Evolutionary conservation across 441 rosid species (phyloP).

Genomic region (Bocquillonia castaneifolia): DNA sequence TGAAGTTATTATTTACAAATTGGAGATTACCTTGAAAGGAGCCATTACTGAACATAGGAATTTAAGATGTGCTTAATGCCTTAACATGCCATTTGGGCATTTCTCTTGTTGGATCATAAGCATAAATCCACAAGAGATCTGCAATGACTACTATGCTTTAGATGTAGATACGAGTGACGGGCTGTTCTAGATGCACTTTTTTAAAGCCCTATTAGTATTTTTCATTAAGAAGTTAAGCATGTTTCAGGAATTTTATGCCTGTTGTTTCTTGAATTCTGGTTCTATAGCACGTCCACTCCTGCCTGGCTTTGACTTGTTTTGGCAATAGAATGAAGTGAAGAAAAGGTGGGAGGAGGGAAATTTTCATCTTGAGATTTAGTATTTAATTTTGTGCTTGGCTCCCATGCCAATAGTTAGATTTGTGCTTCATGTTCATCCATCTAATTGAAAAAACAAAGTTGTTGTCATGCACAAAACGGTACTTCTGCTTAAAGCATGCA

Average conservation of each 20-base stretch:
- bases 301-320: neutral
- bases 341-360: neutral
- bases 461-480: neutral
- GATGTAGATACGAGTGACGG: neutral
- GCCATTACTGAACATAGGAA: neutral
- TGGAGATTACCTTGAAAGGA: neutral
- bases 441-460: neutral
- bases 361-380: too few relatives aligned
- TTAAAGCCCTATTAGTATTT: neutral
- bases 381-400: neutral
- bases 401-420: neutral
- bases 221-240: neutral
- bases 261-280: neutral
- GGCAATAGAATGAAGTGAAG: neutral
- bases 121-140: neutral
- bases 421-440: neutral
- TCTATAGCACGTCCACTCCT: neutral
- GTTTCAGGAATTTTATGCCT: neutral
- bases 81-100: neutral
- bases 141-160: neutral
- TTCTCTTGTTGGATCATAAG: neutral
- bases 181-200: neutral
- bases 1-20: neutral
- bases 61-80: neutral
- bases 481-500: neutral